A percentile compares a stretch with the other conserved stretches of the same genome.
These are phyloP conservation scores for Botryosphaeria dothidea DNA, from an alignment of 2,329 filamentous ascomycete genomes.

Conservation along the genomic window DNA sequence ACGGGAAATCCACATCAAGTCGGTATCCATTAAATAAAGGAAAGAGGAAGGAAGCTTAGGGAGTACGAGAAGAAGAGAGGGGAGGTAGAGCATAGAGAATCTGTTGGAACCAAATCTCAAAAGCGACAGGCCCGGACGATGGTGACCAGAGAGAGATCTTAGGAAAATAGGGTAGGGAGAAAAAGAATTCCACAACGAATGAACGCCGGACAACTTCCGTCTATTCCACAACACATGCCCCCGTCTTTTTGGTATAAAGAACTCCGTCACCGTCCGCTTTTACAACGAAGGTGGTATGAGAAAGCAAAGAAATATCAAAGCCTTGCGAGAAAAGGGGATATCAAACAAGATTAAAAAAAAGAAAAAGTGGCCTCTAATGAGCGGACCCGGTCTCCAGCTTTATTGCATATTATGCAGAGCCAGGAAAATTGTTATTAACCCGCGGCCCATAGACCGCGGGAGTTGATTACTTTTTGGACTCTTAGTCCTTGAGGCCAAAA, in stretches of 20 bases:
- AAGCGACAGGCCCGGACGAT: too few species aligned
- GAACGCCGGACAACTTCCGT: conserved; percentile 3
- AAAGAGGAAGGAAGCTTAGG: not conserved
- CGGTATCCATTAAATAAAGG: not conserved
- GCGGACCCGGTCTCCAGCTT: not conserved
- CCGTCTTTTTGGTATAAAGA: conserved; percentile 7
- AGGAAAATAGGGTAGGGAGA: not conserved
- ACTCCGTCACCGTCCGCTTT: conserved; percentile 5
- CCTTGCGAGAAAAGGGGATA: not conserved
- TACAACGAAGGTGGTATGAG: not conserved
- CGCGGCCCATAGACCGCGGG: not conserved
- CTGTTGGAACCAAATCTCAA: too few species aligned
- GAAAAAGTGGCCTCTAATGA: not conserved
- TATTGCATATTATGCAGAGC: conserved; percentile 3
- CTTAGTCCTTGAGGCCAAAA: conserved; percentile 60
- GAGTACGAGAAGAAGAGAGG: not conserved
- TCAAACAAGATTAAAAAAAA: not conserved
- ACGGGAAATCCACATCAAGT: not conserved
- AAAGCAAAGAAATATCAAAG: not conserved
- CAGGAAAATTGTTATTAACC: not conserved
- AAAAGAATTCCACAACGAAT: not conserved
- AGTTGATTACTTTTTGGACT: not conserved
- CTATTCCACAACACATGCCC: conserved; percentile 6
- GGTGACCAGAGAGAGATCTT: not conserved
- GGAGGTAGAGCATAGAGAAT: not conserved